Evolutionary conservation across 768 basidiomycete genomes (phyloP), one percentile per base, ranked within the genome.

Genomic region (Kwoniella bestiolae): DNA sequence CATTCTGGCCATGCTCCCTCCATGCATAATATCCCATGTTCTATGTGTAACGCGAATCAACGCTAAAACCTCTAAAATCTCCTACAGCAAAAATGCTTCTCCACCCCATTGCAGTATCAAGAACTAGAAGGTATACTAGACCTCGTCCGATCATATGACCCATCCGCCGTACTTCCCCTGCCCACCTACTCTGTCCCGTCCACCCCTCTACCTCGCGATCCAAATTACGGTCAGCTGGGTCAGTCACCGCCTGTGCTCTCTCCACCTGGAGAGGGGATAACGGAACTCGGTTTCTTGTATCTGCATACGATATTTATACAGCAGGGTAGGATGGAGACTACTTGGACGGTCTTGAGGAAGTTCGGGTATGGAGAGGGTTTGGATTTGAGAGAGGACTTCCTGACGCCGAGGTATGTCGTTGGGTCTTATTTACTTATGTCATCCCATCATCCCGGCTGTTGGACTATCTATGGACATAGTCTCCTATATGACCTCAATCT

Each of bases 221-320:
- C 70, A 23, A 58, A 23, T 4, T 67, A 69, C 41, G 72, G 72
- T 47, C 74, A 73, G 51, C 50, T 73, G 34, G 68, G 64, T 31
- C 52, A 60, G 32, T 50, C 69, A 11, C 61, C 70, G 3, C 63
- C 68, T 29, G 62, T 60, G 38, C 51, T 76, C n/a, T 75, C 75
- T 1, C 71, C 78, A 21, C 61, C 65, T 12, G 72, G 71, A 0
- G 79, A 76, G 35, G 94, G 92, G 18, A 84, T 99, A 66, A 97
- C 94, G 3, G 92, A 96, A 82, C 86, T 87, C 5, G 95, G 95
- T 0, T 97, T 97, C 83, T 81, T 97, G 41, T 94, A 91, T 77
- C 87, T 99, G 12, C 93, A 97, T 80, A 97, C 95, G 3, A 91
- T 88, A 70, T 99, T 99, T 82, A 96, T 99, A 60, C 95, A 95